Conservation (phyloP, 257 asterid genomes). For the Rhazya stricta region DNA sequence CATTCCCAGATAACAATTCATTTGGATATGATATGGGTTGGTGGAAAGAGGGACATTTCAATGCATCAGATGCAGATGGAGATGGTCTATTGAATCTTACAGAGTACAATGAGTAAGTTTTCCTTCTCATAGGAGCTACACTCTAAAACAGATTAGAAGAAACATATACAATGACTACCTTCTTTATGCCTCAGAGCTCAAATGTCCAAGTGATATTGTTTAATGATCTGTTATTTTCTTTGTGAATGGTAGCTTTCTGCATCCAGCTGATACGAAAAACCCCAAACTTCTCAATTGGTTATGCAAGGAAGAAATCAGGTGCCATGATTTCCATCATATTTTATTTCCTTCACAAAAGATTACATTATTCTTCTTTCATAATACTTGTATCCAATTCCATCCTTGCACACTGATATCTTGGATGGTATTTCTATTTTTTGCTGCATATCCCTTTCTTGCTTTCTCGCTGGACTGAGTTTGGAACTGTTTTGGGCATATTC, state of each 20-base stretch:
- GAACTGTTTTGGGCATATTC: neutral
- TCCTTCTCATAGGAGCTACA: slow-evolving; percentile 13
- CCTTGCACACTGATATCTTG: too few relatives aligned
- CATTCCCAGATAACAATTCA: slow-evolving; percentile 45
- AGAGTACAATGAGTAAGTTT: slow-evolving; percentile 86
- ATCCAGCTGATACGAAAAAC: slow-evolving; percentile 83
- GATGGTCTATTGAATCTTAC: slow-evolving; percentile 75
- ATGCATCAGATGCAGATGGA: slow-evolving; percentile 88
- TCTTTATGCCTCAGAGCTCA: slow-evolving; percentile 13
- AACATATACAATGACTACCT: neutral
- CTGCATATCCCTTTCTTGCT: neutral
- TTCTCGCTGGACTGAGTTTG: neutral
- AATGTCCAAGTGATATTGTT: slow-evolving; percentile 9
- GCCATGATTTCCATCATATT: slow-evolving; percentile 16
- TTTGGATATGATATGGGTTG: slow-evolving; percentile 83
- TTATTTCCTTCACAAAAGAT: neutral
- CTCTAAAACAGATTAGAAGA: neutral
- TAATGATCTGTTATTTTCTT: slow-evolving; percentile 13
- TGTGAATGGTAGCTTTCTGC: slow-evolving; percentile 63
- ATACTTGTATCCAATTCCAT: neutral
- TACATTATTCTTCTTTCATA: neutral
- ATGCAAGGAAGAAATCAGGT: slow-evolving; percentile 95
- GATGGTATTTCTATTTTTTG: neutral
- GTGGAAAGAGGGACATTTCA: slow-evolving; percentile 98
- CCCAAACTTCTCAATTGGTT: slow-evolving; percentile 74